Conservation (phyloP, 805 yeast genomes). For the Candida endomychidarum region DNA sequence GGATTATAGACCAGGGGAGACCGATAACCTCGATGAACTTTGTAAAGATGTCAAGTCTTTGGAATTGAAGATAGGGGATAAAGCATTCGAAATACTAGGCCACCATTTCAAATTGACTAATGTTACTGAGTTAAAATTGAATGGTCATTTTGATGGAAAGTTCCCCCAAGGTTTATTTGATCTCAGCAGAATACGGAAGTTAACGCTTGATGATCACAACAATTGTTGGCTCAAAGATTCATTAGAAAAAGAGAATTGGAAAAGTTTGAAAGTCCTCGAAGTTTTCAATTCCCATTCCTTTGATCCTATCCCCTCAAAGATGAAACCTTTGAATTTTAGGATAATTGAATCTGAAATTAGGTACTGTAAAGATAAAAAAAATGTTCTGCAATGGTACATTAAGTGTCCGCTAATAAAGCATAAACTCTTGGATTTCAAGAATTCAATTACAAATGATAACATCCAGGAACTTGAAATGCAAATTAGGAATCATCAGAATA, state of each 20-base stretch:
- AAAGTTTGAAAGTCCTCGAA: background rate
- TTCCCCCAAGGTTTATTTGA: conserved; percentile 1
- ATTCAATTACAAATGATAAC: background rate
- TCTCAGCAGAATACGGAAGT: background rate
- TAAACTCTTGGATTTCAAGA: background rate
- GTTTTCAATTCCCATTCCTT: too few species aligned
- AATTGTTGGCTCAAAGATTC: too few species aligned
- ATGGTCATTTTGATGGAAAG: background rate
- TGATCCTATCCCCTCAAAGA: too few species aligned
- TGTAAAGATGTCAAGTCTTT: background rate
- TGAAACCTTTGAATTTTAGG: too few species aligned
- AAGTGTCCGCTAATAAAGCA: background rate
- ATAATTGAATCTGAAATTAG: background rate
- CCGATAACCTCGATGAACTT: background rate
- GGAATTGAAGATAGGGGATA: background rate
- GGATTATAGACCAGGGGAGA: background rate
- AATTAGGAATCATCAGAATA: too few species aligned
- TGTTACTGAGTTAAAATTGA: background rate
- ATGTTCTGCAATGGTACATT: background rate
- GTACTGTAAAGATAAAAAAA: background rate
- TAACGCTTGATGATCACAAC: too few species aligned
- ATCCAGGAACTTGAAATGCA: background rate
- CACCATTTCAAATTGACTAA: background rate
- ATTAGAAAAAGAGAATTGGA: background rate
- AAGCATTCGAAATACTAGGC: background rate